Evolutionary conservation across 257 asterid species (phyloP).

Genomic region (Scutellaria barbata): DNA sequence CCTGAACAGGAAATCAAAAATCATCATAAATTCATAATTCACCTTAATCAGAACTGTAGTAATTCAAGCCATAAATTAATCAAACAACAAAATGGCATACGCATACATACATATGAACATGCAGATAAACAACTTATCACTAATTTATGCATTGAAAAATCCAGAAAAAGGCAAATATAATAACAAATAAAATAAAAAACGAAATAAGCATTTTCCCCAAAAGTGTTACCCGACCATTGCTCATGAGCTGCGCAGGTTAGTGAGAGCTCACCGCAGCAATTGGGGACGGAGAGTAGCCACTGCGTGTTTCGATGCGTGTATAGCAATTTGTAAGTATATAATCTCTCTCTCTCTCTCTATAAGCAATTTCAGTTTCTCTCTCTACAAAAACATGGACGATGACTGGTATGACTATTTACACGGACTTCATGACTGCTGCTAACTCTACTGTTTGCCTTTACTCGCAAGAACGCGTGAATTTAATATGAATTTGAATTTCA

Average conservation of each 20-base stretch:
- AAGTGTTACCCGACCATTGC: slow-evolving; percentile 24
- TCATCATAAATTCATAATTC: slow-evolving; percentile 28
- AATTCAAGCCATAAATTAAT: slow-evolving; percentile 18
- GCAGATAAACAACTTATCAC: slow-evolving; percentile 22
- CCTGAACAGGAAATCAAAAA: slow-evolving; percentile 35
- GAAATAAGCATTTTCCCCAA: slow-evolving; percentile 4
- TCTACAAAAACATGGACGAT: slow-evolving; percentile 37
- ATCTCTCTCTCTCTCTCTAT: slow-evolving; percentile 34
- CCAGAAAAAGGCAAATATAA: slow-evolving; percentile 6
- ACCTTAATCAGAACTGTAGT: slow-evolving; percentile 18
- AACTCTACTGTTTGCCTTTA: slow-evolving; percentile 38
- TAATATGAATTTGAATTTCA: slow-evolving; percentile 59
- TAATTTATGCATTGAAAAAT: background rate
- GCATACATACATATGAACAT: slow-evolving; percentile 17
- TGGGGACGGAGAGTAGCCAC: slow-evolving; percentile 24
- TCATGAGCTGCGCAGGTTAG: slow-evolving; percentile 36
- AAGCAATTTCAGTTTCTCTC: slow-evolving; percentile 23
- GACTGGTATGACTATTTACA: slow-evolving; percentile 55
- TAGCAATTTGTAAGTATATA: slow-evolving; percentile 8
- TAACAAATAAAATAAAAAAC: background rate
- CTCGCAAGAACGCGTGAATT: slow-evolving; percentile 66
- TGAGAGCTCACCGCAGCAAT: slow-evolving; percentile 46
- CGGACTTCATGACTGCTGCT: slow-evolving; percentile 60
- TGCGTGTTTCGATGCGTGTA: slow-evolving; percentile 27
- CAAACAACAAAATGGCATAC: slow-evolving; percentile 30